Base-by-base conservation (phyloP, 345 rosid genomes). In the Salix dunnii region DNA sequence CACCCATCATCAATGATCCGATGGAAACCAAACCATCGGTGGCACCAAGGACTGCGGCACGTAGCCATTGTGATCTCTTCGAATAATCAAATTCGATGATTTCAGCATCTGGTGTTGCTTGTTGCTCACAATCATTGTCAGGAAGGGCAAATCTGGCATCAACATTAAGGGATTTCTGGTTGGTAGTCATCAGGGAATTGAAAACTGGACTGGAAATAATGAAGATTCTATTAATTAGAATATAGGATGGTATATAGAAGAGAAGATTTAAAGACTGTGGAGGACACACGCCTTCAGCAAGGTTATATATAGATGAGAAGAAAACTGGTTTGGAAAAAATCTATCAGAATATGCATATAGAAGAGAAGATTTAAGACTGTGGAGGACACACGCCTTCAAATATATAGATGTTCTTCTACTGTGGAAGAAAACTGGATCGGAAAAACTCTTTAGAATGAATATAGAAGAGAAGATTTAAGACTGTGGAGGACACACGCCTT, bases 31-130 rank as follows among this genome's bases (percentile, higher is more conserved):
- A 84, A 4, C 98, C 98, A 7, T 94, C 98, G 73, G 91, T 94
- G 65, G 98, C 98, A 1, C 98, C 98, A 0, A 94, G 89, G 3
- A 94, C 97, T 0, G 98, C 98, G 0, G 98, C 98, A 3, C 98
- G 85, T 66, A 94, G 92, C 98, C 98, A 94, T 55, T 91, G 98
- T 21, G 98, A 82, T 9, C 98, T 83, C 80, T 92, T 92, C 1
- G 95, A 85, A 87, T 92, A 92, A 81, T 94, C 88, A 7, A 89
- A 90, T 4, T 83, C 76, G 16, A 71, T 65, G 21, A 31, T 21
- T 42, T 83, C 77, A 21, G 71, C 33, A 23, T 72, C 85, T 35
- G 63, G 80, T 79, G 42, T 70, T 68, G 78, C 43, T 73, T 74
- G 83, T 36, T 81, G 85, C 86, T 89, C 92, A 43, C 60, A 18